These are phyloP conservation scores for Lyophyllum atratum DNA, from an alignment of 768 basidiomycete genomes.

Conservation along the genomic window DNA sequence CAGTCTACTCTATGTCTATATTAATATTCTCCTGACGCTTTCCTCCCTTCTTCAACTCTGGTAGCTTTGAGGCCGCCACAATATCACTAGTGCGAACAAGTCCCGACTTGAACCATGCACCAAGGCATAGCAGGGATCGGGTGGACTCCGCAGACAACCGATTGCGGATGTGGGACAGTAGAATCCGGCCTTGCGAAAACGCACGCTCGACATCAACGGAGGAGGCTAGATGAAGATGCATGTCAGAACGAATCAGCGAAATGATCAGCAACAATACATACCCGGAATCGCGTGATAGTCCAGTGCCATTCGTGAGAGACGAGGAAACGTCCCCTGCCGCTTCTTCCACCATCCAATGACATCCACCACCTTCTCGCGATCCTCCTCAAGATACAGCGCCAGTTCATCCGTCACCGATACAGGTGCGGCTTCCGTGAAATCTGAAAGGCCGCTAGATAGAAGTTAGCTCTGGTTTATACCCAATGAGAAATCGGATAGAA, in stretches of 20 bases:
- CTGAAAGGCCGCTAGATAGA: neutral
- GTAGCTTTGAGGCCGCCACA: neutral
- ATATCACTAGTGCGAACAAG: constrained; percentile 12
- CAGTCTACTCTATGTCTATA: neutral
- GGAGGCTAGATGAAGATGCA: neutral
- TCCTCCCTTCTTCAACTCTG: constrained; percentile 7
- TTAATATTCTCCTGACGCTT: constrained; percentile 2
- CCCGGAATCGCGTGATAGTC: constrained; percentile 29
- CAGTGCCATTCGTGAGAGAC: constrained; percentile 31
- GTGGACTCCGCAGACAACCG: neutral
- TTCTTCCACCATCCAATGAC: constrained; percentile 32
- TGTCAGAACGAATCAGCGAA: neutral
- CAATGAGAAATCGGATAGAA: no score
- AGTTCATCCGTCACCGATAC: constrained; percentile 21
- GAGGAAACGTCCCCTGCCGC: constrained; percentile 19
- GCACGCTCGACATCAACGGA: constrained; percentile 12
- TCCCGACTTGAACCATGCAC: constrained; percentile 26
- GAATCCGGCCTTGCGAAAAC: constrained; percentile 8
- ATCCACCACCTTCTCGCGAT: constrained; percentile 23
- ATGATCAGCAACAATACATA: constrained; percentile 17
- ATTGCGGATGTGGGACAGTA: constrained; percentile 5
- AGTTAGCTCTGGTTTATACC: neutral
- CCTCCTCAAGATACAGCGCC: constrained; percentile 28
- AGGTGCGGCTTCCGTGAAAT: neutral
- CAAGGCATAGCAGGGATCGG: constrained; percentile 5